Evolutionary conservation across 257 asterid genomes (phyloP).

Genomic region (Solanum okadae): DNA sequence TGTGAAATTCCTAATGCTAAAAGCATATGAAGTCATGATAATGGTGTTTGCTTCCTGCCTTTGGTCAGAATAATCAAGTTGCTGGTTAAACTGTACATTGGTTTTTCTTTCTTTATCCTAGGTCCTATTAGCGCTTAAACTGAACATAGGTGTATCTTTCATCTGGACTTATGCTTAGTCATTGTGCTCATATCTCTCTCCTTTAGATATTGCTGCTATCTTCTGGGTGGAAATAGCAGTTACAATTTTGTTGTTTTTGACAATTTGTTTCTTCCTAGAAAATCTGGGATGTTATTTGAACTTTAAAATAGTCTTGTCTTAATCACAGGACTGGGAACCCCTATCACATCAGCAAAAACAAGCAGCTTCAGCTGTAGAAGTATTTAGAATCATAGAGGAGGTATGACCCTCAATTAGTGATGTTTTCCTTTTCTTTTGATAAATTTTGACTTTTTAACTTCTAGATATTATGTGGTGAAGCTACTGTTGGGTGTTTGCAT

Average conservation of each 20-base stretch:
- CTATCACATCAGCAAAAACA: slow-evolving; percentile 82
- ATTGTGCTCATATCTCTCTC: neutral
- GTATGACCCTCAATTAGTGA: slow-evolving; percentile 25
- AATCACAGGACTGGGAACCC: slow-evolving; percentile 84
- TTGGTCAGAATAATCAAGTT: neutral
- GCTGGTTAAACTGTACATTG: neutral
- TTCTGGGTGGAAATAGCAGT: neutral
- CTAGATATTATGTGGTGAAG: neutral
- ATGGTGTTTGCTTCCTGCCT: neutral
- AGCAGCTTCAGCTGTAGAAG: slow-evolving; percentile 97
- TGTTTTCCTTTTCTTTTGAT: neutral
- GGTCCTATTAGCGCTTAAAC: neutral
- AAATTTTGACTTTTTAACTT: neutral
- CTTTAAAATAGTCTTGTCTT: neutral
- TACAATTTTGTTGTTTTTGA: neutral
- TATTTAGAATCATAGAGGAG: slow-evolving; percentile 93
- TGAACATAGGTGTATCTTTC: neutral
- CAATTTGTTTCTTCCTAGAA: neutral
- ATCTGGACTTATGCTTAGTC: neutral
- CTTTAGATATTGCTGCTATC: neutral
- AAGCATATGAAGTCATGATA: neutral
- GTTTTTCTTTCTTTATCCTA: neutral
- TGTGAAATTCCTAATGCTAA: neutral
- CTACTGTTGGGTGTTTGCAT: neutral
- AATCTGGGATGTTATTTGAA: neutral